A percentile compares a stretch with the other conserved stretches of the same genome.
Conservation (phyloP, 345 rosid genomes). For the Punica granatum region DNA sequence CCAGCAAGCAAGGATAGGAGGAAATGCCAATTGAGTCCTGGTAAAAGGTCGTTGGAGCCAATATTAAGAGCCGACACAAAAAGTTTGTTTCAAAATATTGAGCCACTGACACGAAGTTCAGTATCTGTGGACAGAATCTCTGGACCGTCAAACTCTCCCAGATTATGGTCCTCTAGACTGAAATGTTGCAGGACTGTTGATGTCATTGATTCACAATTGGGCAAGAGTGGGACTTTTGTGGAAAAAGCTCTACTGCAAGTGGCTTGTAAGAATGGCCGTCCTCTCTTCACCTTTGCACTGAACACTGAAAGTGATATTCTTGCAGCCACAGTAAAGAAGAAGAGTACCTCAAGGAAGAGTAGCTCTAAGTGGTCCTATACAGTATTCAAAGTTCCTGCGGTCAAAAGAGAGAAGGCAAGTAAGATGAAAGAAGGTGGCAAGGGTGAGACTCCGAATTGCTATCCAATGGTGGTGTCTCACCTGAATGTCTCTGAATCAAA, state of each 20-base stretch:
- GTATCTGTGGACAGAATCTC: constrained; percentile 28
- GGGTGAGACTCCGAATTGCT: constrained; percentile 46
- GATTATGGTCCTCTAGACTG: constrained; percentile 28
- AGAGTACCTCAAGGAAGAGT: constrained; percentile 32
- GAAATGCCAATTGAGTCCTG: constrained; percentile 62
- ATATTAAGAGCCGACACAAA: constrained; percentile 48
- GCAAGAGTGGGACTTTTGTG: constrained; percentile 35
- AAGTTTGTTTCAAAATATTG: constrained; percentile 25
- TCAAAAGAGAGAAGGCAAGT: constrained; percentile 57
- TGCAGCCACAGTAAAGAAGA: constrained; percentile 64
- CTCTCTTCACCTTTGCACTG: constrained; percentile 79
- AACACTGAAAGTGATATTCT: constrained; percentile 60
- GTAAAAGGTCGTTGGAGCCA: constrained; percentile 69
- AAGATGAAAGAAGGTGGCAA: constrained; percentile 70
- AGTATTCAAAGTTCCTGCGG: constrained; percentile 61
- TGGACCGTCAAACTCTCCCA: constrained; percentile 21
- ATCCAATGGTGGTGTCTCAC: constrained; percentile 60
- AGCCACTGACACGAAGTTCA: constrained; percentile 31
- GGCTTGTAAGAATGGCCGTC: constrained; percentile 73
- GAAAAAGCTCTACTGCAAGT: constrained; percentile 79
- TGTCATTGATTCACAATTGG: constrained; percentile 30
- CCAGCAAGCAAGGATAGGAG: constrained; percentile 11
- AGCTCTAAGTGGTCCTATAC: constrained; percentile 54
- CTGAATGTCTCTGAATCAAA: constrained; percentile 49
- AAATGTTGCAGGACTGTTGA: constrained; percentile 33